These are phyloP conservation scores for Neurospora sp. DNA, from an alignment of 495 filamentous ascomycete genomes.

Conservation along the genomic window DNA sequence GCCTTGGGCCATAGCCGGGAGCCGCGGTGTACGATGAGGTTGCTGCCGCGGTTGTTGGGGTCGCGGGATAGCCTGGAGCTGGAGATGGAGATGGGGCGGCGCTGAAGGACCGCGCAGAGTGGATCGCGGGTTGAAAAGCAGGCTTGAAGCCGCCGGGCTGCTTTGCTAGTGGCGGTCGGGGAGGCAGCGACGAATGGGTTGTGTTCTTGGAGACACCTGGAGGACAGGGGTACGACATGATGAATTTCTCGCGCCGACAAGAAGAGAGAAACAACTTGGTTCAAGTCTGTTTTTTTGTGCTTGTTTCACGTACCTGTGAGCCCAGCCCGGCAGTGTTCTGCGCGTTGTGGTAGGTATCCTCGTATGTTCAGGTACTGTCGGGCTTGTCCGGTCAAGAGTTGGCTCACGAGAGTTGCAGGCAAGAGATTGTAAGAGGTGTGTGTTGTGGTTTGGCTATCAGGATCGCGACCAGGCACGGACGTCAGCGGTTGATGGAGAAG, in stretches of 20 bases:
- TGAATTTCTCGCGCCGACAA: slow-evolving; percentile 55
- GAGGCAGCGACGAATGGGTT: slow-evolving; percentile 62
- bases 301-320: slow-evolving; percentile 41
- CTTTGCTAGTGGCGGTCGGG: slow-evolving; percentile 66
- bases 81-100: slow-evolving; percentile 5
- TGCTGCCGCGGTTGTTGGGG: slow-evolving; percentile 7
- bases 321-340: slow-evolving; percentile 11
- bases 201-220: slow-evolving; percentile 60
- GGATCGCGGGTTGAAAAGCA: slow-evolving; percentile 36
- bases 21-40: slow-evolving; percentile 10
- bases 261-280: slow-evolving; percentile 7
- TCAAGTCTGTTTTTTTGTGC: slow-evolving; percentile 13
- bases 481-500: background rate
- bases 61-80: slow-evolving; percentile 18
- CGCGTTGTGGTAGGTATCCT: background rate
- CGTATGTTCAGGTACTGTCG: background rate
- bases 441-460: background rate
- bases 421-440: background rate
- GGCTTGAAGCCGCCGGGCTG: slow-evolving; percentile 49
- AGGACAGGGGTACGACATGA: slow-evolving; percentile 91
- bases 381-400: slow-evolving; percentile 4
- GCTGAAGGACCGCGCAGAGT: slow-evolving; percentile 8
- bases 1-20: slow-evolving; percentile 16
- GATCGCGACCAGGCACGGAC: background rate
- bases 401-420: slow-evolving; percentile 14